Conservation (phyloP, 2,329 filamentous ascomycete species). For the Colletotrichum orbiculare region DNA sequence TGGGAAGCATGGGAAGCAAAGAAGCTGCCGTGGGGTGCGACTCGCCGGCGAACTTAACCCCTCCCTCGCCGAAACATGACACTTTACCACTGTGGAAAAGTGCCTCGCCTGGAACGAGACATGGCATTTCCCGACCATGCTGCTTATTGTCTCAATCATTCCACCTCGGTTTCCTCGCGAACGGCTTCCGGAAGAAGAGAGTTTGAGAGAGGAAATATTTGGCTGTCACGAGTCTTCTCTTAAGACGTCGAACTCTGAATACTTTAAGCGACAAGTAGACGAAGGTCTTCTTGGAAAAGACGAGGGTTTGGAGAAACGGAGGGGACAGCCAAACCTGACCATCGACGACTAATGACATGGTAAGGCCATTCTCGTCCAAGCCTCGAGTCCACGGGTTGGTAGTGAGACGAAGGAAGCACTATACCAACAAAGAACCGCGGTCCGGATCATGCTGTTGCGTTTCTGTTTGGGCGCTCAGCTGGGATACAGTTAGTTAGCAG, state of each 20-base stretch:
- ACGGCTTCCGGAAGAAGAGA: not conserved
- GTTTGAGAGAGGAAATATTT: not conserved
- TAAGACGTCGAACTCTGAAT: not conserved
- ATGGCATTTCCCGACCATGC: slow-evolving; percentile 9
- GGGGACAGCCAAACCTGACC: slow-evolving; percentile 5
- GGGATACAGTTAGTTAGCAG: too few relatives aligned
- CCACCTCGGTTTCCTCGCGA: slow-evolving; percentile 29
- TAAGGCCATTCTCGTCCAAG: slow-evolving; percentile 29
- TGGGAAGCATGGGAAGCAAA: slow-evolving; percentile 11
- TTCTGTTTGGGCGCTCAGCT: too few relatives aligned
- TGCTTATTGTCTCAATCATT: slow-evolving; percentile 26
- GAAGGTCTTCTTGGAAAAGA: not conserved
- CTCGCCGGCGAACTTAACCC: slow-evolving; percentile 19
- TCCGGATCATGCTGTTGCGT: slow-evolving; percentile 10
- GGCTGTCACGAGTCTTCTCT: slow-evolving; percentile 4
- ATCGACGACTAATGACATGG: not conserved
- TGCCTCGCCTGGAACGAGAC: slow-evolving; percentile 30
- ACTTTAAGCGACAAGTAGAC: slow-evolving; percentile 14
- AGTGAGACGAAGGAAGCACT: slow-evolving; percentile 23
- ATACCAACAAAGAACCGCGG: slow-evolving; percentile 31
- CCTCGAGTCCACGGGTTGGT: slow-evolving; percentile 28
- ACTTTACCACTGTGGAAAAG: slow-evolving; percentile 20
- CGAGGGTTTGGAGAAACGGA: not conserved
- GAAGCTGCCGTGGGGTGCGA: slow-evolving; percentile 32
- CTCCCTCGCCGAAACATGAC: slow-evolving; percentile 32